Conservation (phyloP, 129 eudicot species). For the carrot (Daucus carota) region DNA sequence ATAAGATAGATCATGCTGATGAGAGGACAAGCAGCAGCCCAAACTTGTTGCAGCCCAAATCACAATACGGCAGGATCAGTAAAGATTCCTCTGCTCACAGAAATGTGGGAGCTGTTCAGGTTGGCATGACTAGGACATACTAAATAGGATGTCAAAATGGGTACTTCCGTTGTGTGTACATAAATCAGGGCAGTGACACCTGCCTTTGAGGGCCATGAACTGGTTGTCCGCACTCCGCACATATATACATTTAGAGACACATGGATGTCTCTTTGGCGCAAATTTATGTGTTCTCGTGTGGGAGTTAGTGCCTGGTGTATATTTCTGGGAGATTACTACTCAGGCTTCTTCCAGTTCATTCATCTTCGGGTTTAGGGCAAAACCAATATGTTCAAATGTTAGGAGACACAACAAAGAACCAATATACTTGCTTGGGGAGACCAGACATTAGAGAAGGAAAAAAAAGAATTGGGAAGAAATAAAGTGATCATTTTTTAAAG, state of each 20-base stretch:
- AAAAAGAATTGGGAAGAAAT: neutral
- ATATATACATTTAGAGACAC: neutral
- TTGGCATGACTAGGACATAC: constrained; percentile 40
- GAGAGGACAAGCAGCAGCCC: constrained; percentile 29
- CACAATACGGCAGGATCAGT: constrained; percentile 22
- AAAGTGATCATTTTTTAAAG: neutral
- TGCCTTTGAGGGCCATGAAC: neutral
- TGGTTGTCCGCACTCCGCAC: neutral
- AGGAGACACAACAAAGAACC: neutral
- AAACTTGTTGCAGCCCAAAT: constrained; percentile 42
- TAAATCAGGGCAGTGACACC: neutral
- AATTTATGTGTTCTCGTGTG: neutral
- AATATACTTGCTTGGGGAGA: neutral
- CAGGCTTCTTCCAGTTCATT: neutral
- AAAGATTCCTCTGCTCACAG: constrained; percentile 33
- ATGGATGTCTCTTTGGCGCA: neutral
- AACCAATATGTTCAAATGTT: no score
- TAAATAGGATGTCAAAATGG: neutral
- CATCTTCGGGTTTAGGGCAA: neutral
- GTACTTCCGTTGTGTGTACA: neutral
- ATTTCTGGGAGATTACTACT: neutral
- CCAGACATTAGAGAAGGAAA: neutral
- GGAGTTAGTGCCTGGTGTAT: neutral
- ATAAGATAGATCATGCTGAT: constrained; percentile 22
- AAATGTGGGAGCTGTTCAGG: constrained; percentile 44